Evolutionary conservation across 371 early-diverging fungal species (phyloP).

Genomic region (Apophysomyces trapeziformis): DNA sequence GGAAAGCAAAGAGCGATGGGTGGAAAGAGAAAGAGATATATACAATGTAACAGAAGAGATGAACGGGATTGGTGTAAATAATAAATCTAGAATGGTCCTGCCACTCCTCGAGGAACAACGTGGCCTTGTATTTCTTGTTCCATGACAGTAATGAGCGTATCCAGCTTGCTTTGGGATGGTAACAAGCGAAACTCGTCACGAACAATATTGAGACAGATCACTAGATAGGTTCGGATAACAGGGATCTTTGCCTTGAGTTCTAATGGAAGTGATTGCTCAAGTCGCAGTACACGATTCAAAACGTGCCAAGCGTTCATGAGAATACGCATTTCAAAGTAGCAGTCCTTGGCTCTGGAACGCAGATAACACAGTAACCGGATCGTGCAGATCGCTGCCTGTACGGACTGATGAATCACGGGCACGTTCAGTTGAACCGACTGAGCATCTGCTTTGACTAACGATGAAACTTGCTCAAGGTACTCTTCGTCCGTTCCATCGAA

Average conservation of each 20-base stretch:
- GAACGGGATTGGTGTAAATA: too few relatives aligned
- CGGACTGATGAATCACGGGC: constrained; percentile 19
- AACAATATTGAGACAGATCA: background rate
- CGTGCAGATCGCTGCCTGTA: constrained; percentile 21
- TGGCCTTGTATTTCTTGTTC: constrained; percentile 1
- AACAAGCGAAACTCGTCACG: background rate
- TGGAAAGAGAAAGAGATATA: too few relatives aligned
- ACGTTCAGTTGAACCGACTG: constrained; percentile 16
- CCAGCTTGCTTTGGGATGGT: background rate
- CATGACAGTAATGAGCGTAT: background rate
- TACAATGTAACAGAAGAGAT: too few relatives aligned
- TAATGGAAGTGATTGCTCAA: constrained; percentile 8
- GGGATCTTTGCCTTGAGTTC: background rate
- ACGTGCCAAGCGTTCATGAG: constrained; percentile 34
- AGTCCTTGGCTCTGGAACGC: constrained; percentile 6
- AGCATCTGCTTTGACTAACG: constrained; percentile 1
- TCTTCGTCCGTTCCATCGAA: constrained; percentile 26
- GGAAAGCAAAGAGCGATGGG: too few relatives aligned
- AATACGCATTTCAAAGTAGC: constrained; percentile 36
- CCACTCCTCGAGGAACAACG: background rate
- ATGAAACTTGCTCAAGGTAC: constrained; percentile 14
- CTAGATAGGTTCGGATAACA: background rate
- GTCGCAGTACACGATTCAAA: constrained; percentile 15
- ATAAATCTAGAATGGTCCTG: background rate
- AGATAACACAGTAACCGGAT: constrained; percentile 30